Percentiles rank a stretch among this genome's conserved stretches.
phyloP scores from a whole-genome alignment of 2,329 filamentous ascomycete species.

The Fusarium sp. region DNA sequence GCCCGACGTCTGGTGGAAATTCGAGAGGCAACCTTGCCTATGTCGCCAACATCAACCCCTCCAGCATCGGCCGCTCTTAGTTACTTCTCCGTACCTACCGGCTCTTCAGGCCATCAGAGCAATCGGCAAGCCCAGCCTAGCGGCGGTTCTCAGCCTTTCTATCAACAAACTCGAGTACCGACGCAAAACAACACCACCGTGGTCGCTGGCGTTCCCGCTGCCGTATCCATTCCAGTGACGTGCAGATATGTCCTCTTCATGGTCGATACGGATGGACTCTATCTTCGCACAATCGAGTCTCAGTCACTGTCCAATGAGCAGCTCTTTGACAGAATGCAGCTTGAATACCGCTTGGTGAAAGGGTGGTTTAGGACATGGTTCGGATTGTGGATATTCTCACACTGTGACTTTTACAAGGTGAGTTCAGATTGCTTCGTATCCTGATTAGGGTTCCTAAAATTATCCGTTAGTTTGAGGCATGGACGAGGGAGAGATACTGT shows the following conservation, averaged over 20 bases:
- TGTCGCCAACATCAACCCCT: too few relatives aligned
- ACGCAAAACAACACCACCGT: rapidly evolving
- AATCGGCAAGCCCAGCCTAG: too few relatives aligned
- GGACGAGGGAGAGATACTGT: neutral
- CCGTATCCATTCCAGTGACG: neutral
- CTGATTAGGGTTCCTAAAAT: neutral
- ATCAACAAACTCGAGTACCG: neutral
- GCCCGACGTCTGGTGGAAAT: too few relatives aligned
- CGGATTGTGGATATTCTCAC: neutral
- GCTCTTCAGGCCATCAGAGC: too few relatives aligned
- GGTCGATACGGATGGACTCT: neutral
- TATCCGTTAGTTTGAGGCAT: neutral
- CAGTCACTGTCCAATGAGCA: neutral
- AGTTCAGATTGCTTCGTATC: neutral
- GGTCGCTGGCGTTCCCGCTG: neutral
- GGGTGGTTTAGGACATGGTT: neutral
- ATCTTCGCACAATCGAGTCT: neutral
- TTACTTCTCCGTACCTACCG: too few relatives aligned
- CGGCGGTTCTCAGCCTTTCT: too few relatives aligned
- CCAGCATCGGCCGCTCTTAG: too few relatives aligned
- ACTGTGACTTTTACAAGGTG: neutral
- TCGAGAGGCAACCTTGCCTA: too few relatives aligned
- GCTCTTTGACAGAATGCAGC: neutral
- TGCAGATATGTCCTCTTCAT: neutral
- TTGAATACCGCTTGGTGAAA: neutral